Conservation (phyloP, 192 early-diverging fungal genomes). For the Coemansia sp. region DNA sequence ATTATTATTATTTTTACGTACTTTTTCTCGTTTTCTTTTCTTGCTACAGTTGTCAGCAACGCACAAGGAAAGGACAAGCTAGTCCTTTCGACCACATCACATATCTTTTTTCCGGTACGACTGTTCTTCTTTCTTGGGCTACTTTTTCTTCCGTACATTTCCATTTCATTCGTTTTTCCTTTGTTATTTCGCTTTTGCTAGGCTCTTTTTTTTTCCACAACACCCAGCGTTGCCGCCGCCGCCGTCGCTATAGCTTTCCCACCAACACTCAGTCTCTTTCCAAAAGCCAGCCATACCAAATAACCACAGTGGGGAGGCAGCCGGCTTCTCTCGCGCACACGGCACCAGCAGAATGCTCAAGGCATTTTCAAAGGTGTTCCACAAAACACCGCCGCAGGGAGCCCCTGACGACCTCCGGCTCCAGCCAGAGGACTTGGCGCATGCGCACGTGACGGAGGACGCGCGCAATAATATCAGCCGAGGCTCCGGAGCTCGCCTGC, state of each 20-base stretch:
- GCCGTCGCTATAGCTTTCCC: neutral
- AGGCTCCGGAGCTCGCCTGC: neutral
- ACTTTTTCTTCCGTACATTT: neutral
- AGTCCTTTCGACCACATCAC: too few relatives aligned
- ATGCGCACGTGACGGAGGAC: slow-evolving; percentile 4
- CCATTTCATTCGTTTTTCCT: neutral
- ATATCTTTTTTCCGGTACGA: too few relatives aligned
- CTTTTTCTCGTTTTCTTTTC: neutral
- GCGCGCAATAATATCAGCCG: neutral
- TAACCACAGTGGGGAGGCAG: slow-evolving; percentile 9
- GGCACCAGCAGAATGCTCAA: slow-evolving; percentile 31
- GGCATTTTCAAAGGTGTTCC: slow-evolving; percentile 54
- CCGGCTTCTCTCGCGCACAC: neutral
- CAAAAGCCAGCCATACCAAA: slow-evolving; percentile 1
- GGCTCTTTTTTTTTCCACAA: neutral
- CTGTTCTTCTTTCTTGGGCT: neutral
- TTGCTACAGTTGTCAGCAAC: neutral
- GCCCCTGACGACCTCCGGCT: slow-evolving; percentile 22
- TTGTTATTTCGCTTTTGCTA: neutral
- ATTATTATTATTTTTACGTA: slow-evolving; percentile 4
- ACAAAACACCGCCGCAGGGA: slow-evolving; percentile 36
- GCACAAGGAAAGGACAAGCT: too few relatives aligned
- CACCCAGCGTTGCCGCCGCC: neutral
- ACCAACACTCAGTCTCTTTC: neutral
- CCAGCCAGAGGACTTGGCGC: slow-evolving; percentile 8